Base-by-base conservation (phyloP, 208 protist species). In the Borovskyia barvae region DNA sequence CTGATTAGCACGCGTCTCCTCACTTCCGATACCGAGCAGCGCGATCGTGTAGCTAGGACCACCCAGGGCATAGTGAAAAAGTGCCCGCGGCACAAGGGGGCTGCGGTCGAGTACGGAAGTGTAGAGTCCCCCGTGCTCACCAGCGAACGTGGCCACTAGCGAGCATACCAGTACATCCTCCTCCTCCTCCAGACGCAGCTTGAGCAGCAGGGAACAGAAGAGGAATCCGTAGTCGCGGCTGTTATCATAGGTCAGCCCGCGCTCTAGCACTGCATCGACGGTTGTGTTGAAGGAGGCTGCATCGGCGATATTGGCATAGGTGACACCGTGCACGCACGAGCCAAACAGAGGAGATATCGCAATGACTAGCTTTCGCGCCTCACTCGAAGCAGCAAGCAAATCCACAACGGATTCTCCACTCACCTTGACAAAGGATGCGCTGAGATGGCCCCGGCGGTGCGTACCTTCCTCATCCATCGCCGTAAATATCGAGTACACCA, bases 41-140 rank as follows among this genome's bases (percentile, higher is more conserved):
- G 85, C 82, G 20, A 92, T 66, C 2, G 85, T 92, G 61, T 75
- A 92, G 68, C 85, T 89, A n/a, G 85, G 85, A 9, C 85, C 85
- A 37, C 85, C 81, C 14, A 92, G 70, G 7, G 85, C 85, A 64
- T 92, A 90, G 72, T 92, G 85, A 48, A 83, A 90, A 24, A 92
- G 53, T 5, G 85, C 80, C 11, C 75, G 81, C 35, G 85, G 82
- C 48, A 89, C 75, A 12, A 85, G 75, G 12, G 74, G 77, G 57
- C 72, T 87, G 22, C 71, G 52, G 28, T 90, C 82, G 11, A 92
- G 71, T 11, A 90, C 82, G 35, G 76, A 63, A 0, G 52, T 74
- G 67, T 92, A 92, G 52, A 87, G 60, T 4, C 80, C 82, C 9
- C 83, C 75, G 61, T 92, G 85, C 57, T 89, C 79, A 30, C 82